These are phyloP conservation scores for maize (Zea mays) DNA, from an alignment of 176 grass and related monocot species.

Conservation along the genomic window Zm-B73-REFERENCE-NAM-5.0 NC_050099.1:16068501-16069000, in stretches of 20 bases:
- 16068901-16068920: slow-evolving; percentile 31
- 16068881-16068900: not conserved
- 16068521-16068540: not conserved
- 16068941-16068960: slow-evolving; percentile 39
- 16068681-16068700: not conserved
- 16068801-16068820: not conserved
- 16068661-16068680: slow-evolving; percentile 11
- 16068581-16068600: not conserved
- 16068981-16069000: slow-evolving; percentile 52
- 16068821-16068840: not conserved
- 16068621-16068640: slow-evolving; percentile 18
- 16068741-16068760: not conserved
- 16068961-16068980: slow-evolving; percentile 51
- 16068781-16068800: not conserved
- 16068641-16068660: not conserved
- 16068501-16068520: slow-evolving; percentile 10
- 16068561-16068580: slow-evolving; percentile 40
- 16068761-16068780: not conserved
- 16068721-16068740: slow-evolving; percentile 7
- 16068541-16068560: not conserved
- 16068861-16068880: not conserved
- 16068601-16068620: slow-evolving; percentile 30
- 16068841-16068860: slow-evolving; percentile 3
- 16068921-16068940: not conserved
- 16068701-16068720: slow-evolving; percentile 29